Base-by-base conservation (phyloP, 2,329 filamentous ascomycete genomes). In the Zymoseptoria ardabiliae region DNA sequence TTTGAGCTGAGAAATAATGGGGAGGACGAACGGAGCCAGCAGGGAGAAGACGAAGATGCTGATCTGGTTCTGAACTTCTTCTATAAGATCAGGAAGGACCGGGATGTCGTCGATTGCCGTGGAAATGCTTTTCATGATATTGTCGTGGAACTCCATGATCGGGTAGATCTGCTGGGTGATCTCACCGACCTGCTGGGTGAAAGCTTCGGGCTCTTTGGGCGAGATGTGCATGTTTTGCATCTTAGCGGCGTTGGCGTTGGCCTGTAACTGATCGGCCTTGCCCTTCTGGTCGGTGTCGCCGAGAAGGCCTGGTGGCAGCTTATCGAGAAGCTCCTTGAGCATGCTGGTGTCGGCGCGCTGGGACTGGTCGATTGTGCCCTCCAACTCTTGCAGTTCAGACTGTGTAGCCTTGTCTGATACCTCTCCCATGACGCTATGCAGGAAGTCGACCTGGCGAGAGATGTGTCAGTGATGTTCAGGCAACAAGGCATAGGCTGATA, bases 1-100 rank as follows among this genome's bases (percentile, higher is more conserved):
- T 78, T 94, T 93, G 76, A 96, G 86, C 77, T 96, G 91, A 58
- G 82, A 80, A 71, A 97, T 90, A 67, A 97, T 85, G 1, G 92
- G 92, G 19, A 96, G 78, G 48, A 97, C 81, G 66, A 92, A 94
- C 6, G 92, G 92, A 1, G 92, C 92, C 65, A 97, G 85, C 58
- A 96, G 81, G n/a, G 88, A 89, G 76, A 96, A 96, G 61, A 96
- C 90, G 73, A 95, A 96, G 68, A 93, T 77, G 57, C 89, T 94
- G 64, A 96, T 81, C 75, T 96, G 89, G 62, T 96, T 90, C 74
- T 93, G 87, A 17, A 96, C 77, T 72, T 96, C 85, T 76, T 96
- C 91, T 58, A 96, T 82, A 50, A 96, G 80, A 66, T 95, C 88
- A 56, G 90, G 90, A 19, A 97, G 78, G 48, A 96, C 81, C 0